Evolutionary conservation across 352 stramenopile genomes (phyloP).

Genomic region (Saprolegnia parasitica): DNA sequence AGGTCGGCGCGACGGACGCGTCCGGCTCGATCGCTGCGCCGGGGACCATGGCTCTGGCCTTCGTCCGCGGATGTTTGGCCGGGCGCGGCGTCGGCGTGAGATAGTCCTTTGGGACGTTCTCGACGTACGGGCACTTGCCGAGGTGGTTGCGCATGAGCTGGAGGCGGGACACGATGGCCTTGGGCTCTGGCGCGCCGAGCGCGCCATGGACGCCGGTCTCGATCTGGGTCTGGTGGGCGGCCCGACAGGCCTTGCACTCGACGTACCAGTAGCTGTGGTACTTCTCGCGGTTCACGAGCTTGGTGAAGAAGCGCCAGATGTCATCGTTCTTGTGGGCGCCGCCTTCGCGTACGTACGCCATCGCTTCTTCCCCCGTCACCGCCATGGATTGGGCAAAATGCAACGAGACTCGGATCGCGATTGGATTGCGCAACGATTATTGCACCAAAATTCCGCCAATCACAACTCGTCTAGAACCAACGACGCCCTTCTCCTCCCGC

Average conservation of each 20-base stretch:
- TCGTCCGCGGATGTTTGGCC: neutral
- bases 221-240: neutral
- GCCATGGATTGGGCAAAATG: neutral
- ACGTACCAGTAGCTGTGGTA: conserved; percentile 30
- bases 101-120: conserved; percentile 7
- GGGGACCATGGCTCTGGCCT: neutral
- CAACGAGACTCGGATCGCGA: neutral
- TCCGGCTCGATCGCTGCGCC: neutral
- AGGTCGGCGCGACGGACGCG: neutral
- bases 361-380: neutral
- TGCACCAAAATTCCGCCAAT: too few species aligned
- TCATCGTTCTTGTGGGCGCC: conserved; percentile 27
- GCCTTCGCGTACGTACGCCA: conserved; percentile 17
- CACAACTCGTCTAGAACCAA: too few species aligned
- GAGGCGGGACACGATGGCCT: conserved; percentile 24
- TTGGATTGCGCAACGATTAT: neutral
- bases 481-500: too few species aligned
- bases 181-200: conserved; percentile 8
- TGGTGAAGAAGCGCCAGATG: conserved; percentile 29
- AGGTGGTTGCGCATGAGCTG: conserved; percentile 25
- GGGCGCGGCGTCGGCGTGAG: neutral
- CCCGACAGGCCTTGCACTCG: conserved; percentile 26
- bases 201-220: neutral
- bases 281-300: conserved; percentile 26
- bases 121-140: conserved; percentile 22